Base-by-base conservation (phyloP, 2,329 filamentous ascomycete species). In the Rhynchosporium agropyri region DNA sequence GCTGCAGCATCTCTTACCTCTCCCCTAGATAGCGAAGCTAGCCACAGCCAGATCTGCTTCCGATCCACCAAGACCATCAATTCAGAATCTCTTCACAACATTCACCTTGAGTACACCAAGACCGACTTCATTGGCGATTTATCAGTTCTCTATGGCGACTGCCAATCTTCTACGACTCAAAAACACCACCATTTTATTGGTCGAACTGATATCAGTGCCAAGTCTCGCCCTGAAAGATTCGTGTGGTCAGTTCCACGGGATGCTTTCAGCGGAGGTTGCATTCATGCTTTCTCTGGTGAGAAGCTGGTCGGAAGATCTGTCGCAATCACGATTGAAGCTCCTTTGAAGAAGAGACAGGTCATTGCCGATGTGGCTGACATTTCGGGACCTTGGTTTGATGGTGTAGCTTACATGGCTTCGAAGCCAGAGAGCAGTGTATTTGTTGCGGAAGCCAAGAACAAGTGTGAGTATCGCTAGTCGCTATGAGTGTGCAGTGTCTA, bases 341-440 rank as follows among this genome's bases (percentile, higher is more conserved):
- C 54, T 3, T 33, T 57, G 54, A 59, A 46, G 42, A 61, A 45
- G 28, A 45, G 59, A 40, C 49, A 59, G 6, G 51, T 58, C 2
- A 49, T 67, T 46, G 60, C 40, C 26, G 59, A 65, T 42, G 53
- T 63, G 56, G 67, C 58, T 55, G 67, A 70, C 64, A 61, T 65
- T 13, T 61, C 68, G 70, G 85, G 86, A 0, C 83, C 85, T 0
- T 89, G 86, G 86, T 89, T 89, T 64, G 84, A 89, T 70, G 86
- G 85, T 13, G 86, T 89, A 20, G 80, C 79, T 57, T 80, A 85
- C 61, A 78, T 89, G 48, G 74, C 83, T 65, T 76, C 79, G 31
- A 85, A 84, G 69, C 77, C 84, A 65, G 79, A 83, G 15, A 78
- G 79, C 53, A 74, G 79, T 7, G 78, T 83, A 0, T 83, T 85